Conservation (phyloP, 2,329 filamentous ascomycete genomes). For the Chaetoscypha palmicola region DNA sequence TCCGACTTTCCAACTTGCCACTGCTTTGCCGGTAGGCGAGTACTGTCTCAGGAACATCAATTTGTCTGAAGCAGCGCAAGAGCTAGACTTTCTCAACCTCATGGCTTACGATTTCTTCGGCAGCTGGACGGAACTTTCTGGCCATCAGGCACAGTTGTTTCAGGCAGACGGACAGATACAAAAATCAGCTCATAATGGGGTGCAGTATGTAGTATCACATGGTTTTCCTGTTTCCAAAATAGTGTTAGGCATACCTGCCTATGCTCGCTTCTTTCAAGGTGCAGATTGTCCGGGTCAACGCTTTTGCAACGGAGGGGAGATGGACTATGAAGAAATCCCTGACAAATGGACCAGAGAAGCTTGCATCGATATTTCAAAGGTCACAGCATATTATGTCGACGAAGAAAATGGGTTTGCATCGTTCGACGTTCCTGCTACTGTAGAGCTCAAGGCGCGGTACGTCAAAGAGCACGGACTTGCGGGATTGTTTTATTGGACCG, state of each 20-base stretch:
- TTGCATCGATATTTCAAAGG: not conserved
- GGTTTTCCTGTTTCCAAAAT: not conserved
- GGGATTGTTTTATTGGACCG: constrained; percentile 2
- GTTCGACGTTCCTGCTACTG: not conserved
- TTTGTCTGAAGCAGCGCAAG: not conserved
- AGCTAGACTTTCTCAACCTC: constrained; percentile 2
- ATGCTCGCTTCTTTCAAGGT: not conserved
- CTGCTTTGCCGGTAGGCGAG: not conserved
- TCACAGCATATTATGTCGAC: not conserved
- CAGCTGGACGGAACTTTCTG: not conserved
- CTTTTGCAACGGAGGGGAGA: not conserved
- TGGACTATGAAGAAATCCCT: not conserved
- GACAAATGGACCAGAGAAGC: not conserved
- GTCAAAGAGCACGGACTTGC: not conserved
- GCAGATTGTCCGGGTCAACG: not conserved
- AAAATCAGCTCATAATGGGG: not conserved
- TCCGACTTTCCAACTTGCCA: not conserved
- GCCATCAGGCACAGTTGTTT: constrained; percentile 2
- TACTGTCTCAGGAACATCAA: constrained; percentile 3
- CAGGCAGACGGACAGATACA: not conserved
- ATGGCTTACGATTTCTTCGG: constrained; percentile 3
- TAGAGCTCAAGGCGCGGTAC: not conserved
- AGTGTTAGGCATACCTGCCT: not conserved
- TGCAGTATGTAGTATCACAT: not conserved
- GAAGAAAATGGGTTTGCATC: not conserved